Evolutionary conservation across 2,329 filamentous ascomycete genomes (phyloP).

Genomic region (Talaromyces verruculosus): DNA sequence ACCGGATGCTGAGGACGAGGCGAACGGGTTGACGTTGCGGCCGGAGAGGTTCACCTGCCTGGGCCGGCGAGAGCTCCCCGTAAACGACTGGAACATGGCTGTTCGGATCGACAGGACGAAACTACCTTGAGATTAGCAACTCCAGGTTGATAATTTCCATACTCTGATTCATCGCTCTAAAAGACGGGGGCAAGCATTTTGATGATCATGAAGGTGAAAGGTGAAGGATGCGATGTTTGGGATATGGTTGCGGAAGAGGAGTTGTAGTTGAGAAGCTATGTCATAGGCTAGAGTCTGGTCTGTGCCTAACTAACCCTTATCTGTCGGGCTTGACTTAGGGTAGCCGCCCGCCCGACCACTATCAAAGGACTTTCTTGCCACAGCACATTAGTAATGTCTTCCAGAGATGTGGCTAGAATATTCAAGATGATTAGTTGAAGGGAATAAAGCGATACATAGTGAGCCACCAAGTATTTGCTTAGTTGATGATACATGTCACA

Average conservation of each 20-base stretch:
- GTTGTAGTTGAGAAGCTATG: conserved; percentile 17
- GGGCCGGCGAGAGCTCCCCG: conserved; percentile 77
- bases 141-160: neutral
- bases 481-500: neutral
- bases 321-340: neutral
- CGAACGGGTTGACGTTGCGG: conserved; percentile 79
- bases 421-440: neutral
- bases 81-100: conserved; percentile 88
- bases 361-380: neutral
- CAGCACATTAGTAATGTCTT: neutral
- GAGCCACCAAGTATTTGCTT: neutral
- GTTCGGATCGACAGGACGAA: conserved; percentile 9
- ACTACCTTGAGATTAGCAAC: conserved; percentile 4
- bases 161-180: conserved; percentile 11
- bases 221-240: neutral
- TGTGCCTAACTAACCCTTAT: conserved; percentile 1
- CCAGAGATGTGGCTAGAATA: neutral
- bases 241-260: no score
- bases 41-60: conserved; percentile 94
- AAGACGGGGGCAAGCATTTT: neutral
- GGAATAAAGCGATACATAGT: neutral
- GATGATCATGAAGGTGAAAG: conserved; percentile 1
- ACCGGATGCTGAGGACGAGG: conserved; percentile 60
- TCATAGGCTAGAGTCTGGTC: conserved; percentile 8
- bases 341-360: neutral